Evolutionary conservation across 192 early-diverging fungal genomes (phyloP).

Genomic region (Coemansia sp.): DNA sequence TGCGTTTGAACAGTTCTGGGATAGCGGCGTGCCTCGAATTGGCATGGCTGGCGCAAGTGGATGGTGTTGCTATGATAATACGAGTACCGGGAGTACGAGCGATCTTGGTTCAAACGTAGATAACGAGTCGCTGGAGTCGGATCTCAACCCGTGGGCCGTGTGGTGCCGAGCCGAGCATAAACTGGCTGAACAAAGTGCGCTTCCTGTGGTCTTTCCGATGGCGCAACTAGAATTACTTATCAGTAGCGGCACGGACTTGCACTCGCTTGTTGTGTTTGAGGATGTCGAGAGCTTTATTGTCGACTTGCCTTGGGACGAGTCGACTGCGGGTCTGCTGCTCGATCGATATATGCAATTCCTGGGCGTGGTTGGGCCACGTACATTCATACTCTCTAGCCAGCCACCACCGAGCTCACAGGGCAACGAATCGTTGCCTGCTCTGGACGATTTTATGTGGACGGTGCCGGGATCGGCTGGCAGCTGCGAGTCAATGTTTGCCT

Average conservation of each 20-base stretch:
- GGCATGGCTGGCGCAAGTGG: constrained; percentile 23
- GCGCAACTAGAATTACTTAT: not conserved
- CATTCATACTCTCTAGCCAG: constrained; percentile 19
- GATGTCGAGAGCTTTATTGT: constrained; percentile 39
- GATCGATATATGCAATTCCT: constrained; percentile 32
- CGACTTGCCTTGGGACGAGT: constrained; percentile 19
- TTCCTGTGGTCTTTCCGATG: not conserved
- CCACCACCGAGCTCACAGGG: not conserved
- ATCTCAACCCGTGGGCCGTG: not conserved
- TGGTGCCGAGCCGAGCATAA: constrained; percentile 5
- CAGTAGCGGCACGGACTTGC: constrained; percentile 13
- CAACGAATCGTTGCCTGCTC: not conserved
- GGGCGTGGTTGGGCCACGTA: constrained; percentile 32
- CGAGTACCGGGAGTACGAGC: not conserved
- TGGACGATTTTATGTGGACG: constrained; percentile 20
- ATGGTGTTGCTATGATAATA: constrained; percentile 16
- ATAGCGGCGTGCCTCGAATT: constrained; percentile 28
- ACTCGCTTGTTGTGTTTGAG: constrained; percentile 35
- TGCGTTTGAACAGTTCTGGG: constrained; percentile 37
- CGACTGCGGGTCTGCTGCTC: constrained; percentile 12
- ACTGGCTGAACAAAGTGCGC: not conserved
- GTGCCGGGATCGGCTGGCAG: constrained; percentile 1
- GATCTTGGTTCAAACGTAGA: not conserved
- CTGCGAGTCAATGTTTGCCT: not conserved
- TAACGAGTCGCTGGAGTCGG: not conserved